Evolutionary conservation across 106 monocot genomes (phyloP).

Genomic region (Dioscorea dumetorum): DNA sequence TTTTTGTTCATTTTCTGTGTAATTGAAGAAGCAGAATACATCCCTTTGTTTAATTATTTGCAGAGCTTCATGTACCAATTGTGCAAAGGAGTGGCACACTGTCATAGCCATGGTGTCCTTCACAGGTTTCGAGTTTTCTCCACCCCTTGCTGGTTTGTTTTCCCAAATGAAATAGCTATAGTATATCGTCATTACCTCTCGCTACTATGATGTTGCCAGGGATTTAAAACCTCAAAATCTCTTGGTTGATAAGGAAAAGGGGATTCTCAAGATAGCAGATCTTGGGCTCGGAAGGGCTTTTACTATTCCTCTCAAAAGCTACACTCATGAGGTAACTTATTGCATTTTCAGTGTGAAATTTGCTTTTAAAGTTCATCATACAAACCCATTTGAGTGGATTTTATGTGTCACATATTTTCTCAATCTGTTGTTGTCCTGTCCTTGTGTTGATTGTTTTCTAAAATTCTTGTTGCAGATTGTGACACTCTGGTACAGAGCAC

Average conservation of each 20-base stretch:
- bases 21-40: no score
- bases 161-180: not conserved
- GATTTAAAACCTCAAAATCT: conserved; percentile 98
- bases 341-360: not conserved
- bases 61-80: conserved; percentile 97
- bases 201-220: conserved; percentile 19
- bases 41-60: not conserved
- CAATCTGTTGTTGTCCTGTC: no score
- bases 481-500: conserved; percentile 99
- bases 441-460: no score
- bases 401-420: no score
- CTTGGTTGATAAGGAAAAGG: conserved; percentile 90
- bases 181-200: not conserved
- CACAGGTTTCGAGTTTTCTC: conserved; percentile 52
- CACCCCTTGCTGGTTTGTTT: not conserved
- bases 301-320: conserved; percentile 88
- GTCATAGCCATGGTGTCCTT: conserved; percentile 94
- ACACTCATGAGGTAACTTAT: conserved; percentile 82
- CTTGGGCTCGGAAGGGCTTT: conserved; percentile 95
- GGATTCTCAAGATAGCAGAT: conserved; percentile 92
- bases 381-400: not conserved
- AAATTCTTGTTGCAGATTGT: conserved; percentile 54
- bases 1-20: no score
- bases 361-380: not conserved
- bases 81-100: conserved; percentile 95